Evolutionary conservation across 352 stramenopile genomes (phyloP).

Genomic region (Globisporangium ultimum): DNA sequence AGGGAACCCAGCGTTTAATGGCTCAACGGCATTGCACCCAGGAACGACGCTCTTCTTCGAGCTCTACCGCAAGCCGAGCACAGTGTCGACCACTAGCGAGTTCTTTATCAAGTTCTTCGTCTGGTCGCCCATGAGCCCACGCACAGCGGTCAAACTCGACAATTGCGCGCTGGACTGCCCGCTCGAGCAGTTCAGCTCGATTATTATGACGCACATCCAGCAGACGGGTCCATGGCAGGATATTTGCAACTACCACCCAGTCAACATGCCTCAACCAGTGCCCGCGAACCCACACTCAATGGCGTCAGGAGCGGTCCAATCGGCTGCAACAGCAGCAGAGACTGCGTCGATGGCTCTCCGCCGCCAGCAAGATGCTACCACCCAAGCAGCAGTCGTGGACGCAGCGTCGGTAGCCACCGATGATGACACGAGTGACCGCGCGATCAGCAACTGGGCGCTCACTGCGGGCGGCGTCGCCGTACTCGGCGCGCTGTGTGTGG

Average conservation of each 20-base stretch:
- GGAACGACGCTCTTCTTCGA: constrained; percentile 78
- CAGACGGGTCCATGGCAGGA: constrained; percentile 67
- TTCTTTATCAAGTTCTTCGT: constrained; percentile 67
- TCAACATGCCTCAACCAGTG: constrained; percentile 20
- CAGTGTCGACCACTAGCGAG: constrained; percentile 7
- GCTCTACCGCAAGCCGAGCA: constrained; percentile 33
- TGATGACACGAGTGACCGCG: neutral
- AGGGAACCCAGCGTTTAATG: constrained; percentile 53
- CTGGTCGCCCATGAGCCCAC: constrained; percentile 57
- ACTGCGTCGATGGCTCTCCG: constrained; percentile 3
- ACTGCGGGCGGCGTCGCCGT: constrained; percentile 9
- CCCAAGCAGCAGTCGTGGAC: neutral
- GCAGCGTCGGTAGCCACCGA: neutral
- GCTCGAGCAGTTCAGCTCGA: constrained; percentile 44
- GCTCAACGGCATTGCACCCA: constrained; percentile 59
- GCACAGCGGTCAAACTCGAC: constrained; percentile 54
- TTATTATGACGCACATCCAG: constrained; percentile 54
- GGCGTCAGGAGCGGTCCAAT: neutral
- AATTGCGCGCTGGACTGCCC: constrained; percentile 58
- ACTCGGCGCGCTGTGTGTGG: constrained; percentile 10
- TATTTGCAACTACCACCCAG: constrained; percentile 65
- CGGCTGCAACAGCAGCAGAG: neutral
- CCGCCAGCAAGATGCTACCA: neutral
- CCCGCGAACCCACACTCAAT: neutral
- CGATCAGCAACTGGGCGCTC: constrained; percentile 9